Base-by-base conservation (phyloP, 129 eudicot species). In the sunflower (Helianthus annuus) region DNA sequence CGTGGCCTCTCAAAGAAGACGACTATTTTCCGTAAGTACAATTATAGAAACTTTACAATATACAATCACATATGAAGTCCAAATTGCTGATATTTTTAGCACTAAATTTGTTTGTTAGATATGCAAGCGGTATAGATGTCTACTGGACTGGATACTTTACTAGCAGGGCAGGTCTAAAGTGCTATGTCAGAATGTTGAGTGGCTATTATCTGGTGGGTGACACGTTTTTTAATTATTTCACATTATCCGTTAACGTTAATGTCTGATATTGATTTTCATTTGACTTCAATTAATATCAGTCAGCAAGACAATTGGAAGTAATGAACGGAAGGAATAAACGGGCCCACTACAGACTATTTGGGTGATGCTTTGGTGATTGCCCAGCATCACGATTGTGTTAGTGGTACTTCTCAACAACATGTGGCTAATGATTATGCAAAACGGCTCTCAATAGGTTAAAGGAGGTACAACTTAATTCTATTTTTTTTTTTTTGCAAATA, bases 81-180 rank as follows among this genome's bases (percentile, higher is more conserved):
- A 16, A n/a, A 62, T n/a, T 12, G 24, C 52, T 7, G 27, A 44
- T 16, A 69, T 53, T 40, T 60, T 16, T 15, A 40, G 16, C 16
- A 53, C 48, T 69, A 44, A 45, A 34, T 76, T 19, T 73, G 29
- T 22, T 68, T 39, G 34, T 76, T 86, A 95, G 99, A 76, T 95
- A 95, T 79, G 99, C 99, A 61, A 91, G 86, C 72, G 83, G 89
- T 66, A 58, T 81, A 72, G 75, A 95, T 80, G 87, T 87, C 34
- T 95, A 88, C 72, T 95, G 99, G 99, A 95, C 99, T 2, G 99
- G 99, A 51, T 95, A 95, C 73, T 95, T 88, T 82, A 86, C 97
- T 15, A 95, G 99, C 53, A 86, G 99, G 75, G 88, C 97, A 56
- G 91, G 85, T 54, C 51, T 86, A 64, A 95, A 95, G 78, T 86